Percentiles rank a stretch among this genome's conserved stretches.
Evolutionary conservation across 805 yeast genomes (phyloP).

Genomic region (Cephaloascus fragrans): DNA sequence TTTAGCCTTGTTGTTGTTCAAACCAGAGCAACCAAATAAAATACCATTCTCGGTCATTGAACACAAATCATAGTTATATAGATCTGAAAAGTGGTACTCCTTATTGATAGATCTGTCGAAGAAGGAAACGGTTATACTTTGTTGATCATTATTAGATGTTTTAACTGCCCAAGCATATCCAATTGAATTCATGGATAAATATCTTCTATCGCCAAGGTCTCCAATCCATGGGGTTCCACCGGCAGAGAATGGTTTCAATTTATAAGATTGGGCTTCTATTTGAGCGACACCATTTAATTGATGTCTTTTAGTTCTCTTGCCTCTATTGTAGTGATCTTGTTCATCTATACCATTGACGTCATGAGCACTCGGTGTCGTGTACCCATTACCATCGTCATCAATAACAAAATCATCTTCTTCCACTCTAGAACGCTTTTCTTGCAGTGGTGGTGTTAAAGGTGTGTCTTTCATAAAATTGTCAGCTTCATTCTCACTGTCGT

Average conservation of each 20-base stretch:
- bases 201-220: slow-evolving; percentile 45
- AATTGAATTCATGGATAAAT: slow-evolving; percentile 65
- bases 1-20: slow-evolving; percentile 22
- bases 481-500: slow-evolving; percentile 10
- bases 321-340: slow-evolving; percentile 4
- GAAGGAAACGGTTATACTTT: slow-evolving; percentile 78
- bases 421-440: too few species aligned
- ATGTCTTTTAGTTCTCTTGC: not conserved
- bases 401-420: slow-evolving; percentile 44
- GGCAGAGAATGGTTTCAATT: slow-evolving; percentile 61
- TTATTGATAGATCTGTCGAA: slow-evolving; percentile 68
- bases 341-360: slow-evolving; percentile 2
- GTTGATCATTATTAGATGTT: slow-evolving; percentile 18
- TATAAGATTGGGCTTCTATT: slow-evolving; percentile 15
- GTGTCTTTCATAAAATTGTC: slow-evolving; percentile 9
- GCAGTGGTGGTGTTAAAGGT: not conserved
- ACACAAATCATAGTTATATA: slow-evolving; percentile 63
- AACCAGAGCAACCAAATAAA: slow-evolving; percentile 39
- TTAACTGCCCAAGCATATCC: slow-evolving; percentile 80
- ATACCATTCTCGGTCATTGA: slow-evolving; percentile 60
- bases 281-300: too few species aligned
- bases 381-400: slow-evolving; percentile 56
- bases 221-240: slow-evolving; percentile 81
- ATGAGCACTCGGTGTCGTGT: slow-evolving; percentile 10
- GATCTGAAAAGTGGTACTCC: slow-evolving; percentile 82